Evolutionary conservation across 164 flowering plant genomes (phyloP).

Genomic region (Magnolia changhungtana): DNA sequence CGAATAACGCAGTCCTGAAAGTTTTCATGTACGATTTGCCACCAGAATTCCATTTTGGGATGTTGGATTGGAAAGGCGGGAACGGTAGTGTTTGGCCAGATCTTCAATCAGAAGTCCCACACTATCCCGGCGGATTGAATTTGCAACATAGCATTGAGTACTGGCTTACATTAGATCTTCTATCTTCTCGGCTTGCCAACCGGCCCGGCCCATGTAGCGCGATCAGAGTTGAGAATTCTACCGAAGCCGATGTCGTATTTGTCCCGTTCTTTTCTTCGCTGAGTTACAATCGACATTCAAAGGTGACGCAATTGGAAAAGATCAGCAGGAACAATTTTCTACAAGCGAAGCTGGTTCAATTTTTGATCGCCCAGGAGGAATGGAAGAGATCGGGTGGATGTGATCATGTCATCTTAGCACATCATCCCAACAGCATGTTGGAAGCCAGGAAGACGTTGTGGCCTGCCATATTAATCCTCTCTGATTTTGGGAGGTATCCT

Average conservation of each 20-base stretch:
- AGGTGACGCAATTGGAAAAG: conserved; percentile 37
- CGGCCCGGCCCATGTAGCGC: conserved; percentile 21
- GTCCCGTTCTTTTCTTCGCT: conserved; percentile 93
- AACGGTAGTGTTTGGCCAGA: conserved; percentile 72
- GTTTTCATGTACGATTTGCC: conserved; percentile 95
- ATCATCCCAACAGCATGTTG: conserved; percentile 88
- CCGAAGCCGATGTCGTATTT: conserved; percentile 82
- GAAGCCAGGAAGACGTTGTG: conserved; percentile 75
- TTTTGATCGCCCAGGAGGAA: conserved; percentile 53
- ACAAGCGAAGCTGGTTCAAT: conserved; percentile 68
- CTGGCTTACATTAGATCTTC: conserved; percentile 90
- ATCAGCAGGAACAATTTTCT: conserved; percentile 46
- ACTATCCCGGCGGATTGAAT: conserved; percentile 86
- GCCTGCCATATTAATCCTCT: conserved; percentile 75
- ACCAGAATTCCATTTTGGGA: conserved; percentile 76
- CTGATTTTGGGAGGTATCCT: conserved; percentile 97
- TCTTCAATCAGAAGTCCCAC: conserved; percentile 44
- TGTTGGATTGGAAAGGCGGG: conserved; percentile 67
- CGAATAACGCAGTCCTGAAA: conserved; percentile 32
- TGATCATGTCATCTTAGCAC: conserved; percentile 83
- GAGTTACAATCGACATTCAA: conserved; percentile 67
- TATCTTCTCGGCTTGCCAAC: conserved; percentile 47
- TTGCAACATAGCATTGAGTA: conserved; percentile 92
- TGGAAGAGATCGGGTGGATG: conserved; percentile 84
- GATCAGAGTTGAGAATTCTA: conserved; percentile 62